phyloP scores from a whole-genome alignment of 768 basidiomycete genomes.

The Brasilioporus rufonigricans region DNA sequence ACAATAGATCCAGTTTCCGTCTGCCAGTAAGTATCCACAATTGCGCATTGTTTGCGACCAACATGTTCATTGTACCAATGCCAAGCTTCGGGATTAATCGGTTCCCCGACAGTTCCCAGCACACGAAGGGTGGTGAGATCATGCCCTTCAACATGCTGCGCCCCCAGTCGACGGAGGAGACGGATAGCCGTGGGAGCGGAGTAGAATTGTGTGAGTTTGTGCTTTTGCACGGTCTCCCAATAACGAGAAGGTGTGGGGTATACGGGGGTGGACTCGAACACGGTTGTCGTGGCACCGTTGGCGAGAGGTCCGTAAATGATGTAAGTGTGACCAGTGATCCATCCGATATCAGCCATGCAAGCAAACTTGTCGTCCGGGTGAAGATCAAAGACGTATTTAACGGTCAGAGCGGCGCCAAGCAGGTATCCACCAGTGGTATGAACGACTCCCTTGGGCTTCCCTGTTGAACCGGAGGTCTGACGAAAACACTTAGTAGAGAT shows the following conservation, averaged over 20 bases:
- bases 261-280: conserved; percentile 96
- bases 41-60: conserved; percentile 81
- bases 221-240: conserved; percentile 93
- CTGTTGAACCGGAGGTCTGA: conserved; percentile 91
- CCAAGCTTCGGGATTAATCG: conserved; percentile 99
- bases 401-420: conserved; percentile 85
- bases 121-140: conserved; percentile 84
- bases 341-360: conserved; percentile 98
- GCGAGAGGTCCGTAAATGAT: conserved; percentile 94
- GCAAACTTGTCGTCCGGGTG: conserved; percentile 96
- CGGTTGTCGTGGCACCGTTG: conserved; percentile 80
- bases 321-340: conserved; percentile 98
- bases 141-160: conserved; percentile 78
- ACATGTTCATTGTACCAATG: conserved; percentile 98
- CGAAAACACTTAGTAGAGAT: conserved; percentile 6
- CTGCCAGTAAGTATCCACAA: conserved; percentile 97
- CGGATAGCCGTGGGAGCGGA: conserved; percentile 94
- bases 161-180: conserved; percentile 80
- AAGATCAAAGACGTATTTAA: conserved; percentile 97
- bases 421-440: conserved; percentile 89
- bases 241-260: conserved; percentile 96
- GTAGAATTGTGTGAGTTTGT: conserved; percentile 96
- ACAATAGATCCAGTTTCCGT: conserved; percentile 98
- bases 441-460: conserved; percentile 96
- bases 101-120: conserved; percentile 93